Percentiles rank a stretch among this genome's conserved stretches.
Evolutionary conservation across 768 basidiomycete species (phyloP).

Genomic region (Ramaria sp.): DNA sequence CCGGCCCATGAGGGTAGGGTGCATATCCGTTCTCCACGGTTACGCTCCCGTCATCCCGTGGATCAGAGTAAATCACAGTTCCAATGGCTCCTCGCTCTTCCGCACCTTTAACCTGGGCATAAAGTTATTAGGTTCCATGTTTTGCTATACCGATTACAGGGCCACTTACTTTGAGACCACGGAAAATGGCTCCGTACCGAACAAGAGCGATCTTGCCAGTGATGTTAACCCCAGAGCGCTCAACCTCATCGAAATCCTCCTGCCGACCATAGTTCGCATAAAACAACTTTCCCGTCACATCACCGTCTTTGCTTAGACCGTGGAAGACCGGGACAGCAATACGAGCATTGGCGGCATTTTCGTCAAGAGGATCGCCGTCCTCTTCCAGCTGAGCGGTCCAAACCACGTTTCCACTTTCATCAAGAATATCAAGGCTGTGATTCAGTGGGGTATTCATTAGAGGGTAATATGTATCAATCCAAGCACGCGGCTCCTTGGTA

Average conservation of each 20-base stretch:
- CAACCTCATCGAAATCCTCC: slow-evolving; percentile 61
- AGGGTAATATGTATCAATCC: slow-evolving; percentile 87
- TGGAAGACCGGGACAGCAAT: slow-evolving; percentile 77
- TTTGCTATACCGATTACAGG: neutral
- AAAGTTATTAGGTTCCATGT: neutral
- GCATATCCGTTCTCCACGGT: slow-evolving; percentile 67
- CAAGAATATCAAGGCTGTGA: slow-evolving; percentile 56
- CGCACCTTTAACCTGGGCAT: slow-evolving; percentile 60
- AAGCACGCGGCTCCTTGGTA: slow-evolving; percentile 46
- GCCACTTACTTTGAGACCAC: slow-evolving; percentile 67
- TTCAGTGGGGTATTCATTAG: slow-evolving; percentile 72
- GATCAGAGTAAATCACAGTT: slow-evolving; percentile 76
- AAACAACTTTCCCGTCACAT: slow-evolving; percentile 56
- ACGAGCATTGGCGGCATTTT: slow-evolving; percentile 56
- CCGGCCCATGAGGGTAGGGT: slow-evolving; percentile 78
- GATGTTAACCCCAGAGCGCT: slow-evolving; percentile 49
- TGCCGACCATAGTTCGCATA: slow-evolving; percentile 78
- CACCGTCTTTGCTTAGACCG: slow-evolving; percentile 69
- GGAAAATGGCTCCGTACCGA: slow-evolving; percentile 68
- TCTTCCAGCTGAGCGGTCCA: slow-evolving; percentile 73
- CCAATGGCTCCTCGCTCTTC: slow-evolving; percentile 75
- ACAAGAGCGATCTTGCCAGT: slow-evolving; percentile 69
- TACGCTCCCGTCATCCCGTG: slow-evolving; percentile 75
- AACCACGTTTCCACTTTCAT: slow-evolving; percentile 36
- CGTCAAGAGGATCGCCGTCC: slow-evolving; percentile 62